phyloP scores from a whole-genome alignment of 2,329 filamentous ascomycete species.

The Aureobasidium subglaciale region DNA sequence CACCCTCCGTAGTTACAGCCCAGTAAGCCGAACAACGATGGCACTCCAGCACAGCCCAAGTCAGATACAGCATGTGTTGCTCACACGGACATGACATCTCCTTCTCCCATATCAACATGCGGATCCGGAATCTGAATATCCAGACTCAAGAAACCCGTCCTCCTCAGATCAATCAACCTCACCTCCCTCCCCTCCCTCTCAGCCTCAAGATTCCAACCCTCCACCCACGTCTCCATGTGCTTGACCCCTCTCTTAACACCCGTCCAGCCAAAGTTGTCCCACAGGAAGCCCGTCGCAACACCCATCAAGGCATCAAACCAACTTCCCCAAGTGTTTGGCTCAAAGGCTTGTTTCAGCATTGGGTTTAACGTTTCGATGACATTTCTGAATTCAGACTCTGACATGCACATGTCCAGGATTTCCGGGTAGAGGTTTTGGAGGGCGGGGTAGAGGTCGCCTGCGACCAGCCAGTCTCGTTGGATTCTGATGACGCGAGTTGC shows the following conservation, averaged over 20 bases:
- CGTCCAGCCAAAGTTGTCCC: slow-evolving; percentile 81
- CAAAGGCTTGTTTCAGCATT: slow-evolving; percentile 68
- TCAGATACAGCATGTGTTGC: slow-evolving; percentile 11
- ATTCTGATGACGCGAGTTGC: slow-evolving; percentile 87
- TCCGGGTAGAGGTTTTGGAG: slow-evolving; percentile 96
- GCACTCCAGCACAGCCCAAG: background rate
- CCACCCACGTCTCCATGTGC: slow-evolving; percentile 71
- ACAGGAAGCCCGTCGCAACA: slow-evolving; percentile 82
- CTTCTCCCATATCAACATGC: slow-evolving; percentile 46
- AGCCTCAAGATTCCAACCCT: slow-evolving; percentile 71
- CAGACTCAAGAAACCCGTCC: slow-evolving; percentile 81
- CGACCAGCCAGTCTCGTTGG: slow-evolving; percentile 77
- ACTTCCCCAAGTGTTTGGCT: slow-evolving; percentile 69
- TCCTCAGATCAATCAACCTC: slow-evolving; percentile 67
- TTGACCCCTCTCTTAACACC: slow-evolving; percentile 65
- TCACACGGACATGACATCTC: slow-evolving; percentile 5
- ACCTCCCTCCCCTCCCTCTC: slow-evolving; percentile 55
- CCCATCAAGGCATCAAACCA: slow-evolving; percentile 74
- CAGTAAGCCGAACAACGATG: background rate
- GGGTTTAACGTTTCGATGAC: slow-evolving; percentile 77
- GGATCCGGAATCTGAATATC: slow-evolving; percentile 78
- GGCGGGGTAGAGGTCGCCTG: slow-evolving; percentile 82
- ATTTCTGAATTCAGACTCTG: slow-evolving; percentile 77
- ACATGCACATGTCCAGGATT: slow-evolving; percentile 79
- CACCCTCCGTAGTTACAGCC: background rate